These are phyloP conservation scores for Cucumis melo DNA, from an alignment of 306 rosid species.

Conservation along the genomic window DNA sequence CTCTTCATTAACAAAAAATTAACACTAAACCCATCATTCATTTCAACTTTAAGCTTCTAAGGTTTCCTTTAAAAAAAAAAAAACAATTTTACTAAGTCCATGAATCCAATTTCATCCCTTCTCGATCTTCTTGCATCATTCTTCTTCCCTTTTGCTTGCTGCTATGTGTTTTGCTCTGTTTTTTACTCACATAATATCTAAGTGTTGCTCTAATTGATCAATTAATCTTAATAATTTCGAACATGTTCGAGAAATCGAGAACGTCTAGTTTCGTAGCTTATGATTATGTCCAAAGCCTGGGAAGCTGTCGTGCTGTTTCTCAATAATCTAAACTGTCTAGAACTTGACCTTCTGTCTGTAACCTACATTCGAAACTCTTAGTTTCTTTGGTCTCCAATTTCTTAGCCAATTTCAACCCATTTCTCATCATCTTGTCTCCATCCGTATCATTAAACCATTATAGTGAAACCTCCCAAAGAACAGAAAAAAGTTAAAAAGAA, in stretches of 20 bases:
- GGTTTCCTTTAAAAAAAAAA: neutral
- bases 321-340: neutral
- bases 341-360: neutral
- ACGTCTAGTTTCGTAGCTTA: neutral
- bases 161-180: neutral
- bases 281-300: neutral
- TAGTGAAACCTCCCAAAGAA: too few species aligned
- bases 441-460: constrained; percentile 1
- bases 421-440: neutral
- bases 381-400: neutral
- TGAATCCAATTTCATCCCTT: too few species aligned
- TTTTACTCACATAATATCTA: neutral
- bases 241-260: neutral
- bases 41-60: neutral
- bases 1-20: neutral
- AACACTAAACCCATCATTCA: neutral
- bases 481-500: neutral
- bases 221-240: neutral
- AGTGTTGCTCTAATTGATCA: neutral
- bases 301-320: constrained; percentile 1
- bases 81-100: too few species aligned
- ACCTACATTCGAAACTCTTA: neutral
- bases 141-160: neutral
- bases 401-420: neutral
- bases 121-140: too few species aligned